Base-by-base conservation (phyloP, 1,284 basidiomycete genomes). In the Trichosporon ovoides region DNA sequence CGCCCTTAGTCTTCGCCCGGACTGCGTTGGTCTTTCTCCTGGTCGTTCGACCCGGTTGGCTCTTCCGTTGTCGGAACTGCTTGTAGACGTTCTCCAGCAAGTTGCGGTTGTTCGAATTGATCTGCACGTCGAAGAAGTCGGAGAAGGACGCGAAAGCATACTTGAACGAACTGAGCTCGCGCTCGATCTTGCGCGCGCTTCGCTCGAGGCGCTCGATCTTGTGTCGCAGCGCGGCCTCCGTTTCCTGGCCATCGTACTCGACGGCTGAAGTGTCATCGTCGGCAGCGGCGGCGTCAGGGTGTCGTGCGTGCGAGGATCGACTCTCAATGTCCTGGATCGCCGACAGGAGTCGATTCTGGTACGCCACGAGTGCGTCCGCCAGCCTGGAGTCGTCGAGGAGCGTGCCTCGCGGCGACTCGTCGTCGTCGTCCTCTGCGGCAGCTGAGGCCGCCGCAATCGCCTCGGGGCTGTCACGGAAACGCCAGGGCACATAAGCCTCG, bases 351-450 rank as follows among this genome's bases (percentile, higher is more conserved):
- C 63, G 64, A 59, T 68, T 68, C 59, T 78, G 77, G 56, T 78
- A 78, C 18, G 52, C 62, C 14, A 79, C 73, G 2, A 77, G 56
- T 2, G 75, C 71, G 54, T 77, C 76, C 6, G 76, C 72, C 10
- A 78, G 63, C 4, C 66, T 61, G 2, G 69, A 64, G 58, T 77
- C 72, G 22, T 48, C 43, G 22, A 48, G n/a, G 14, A 48, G 3
- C 13, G 43, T 28, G 14, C 43, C 43, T 3, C 28, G 28, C 69
- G 75, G 53, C 12, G 36, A 40, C 11, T 34, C 49, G 14, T 33
- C 33, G n/a, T n/a, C n/a, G 43, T 43, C 43, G 57, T 55, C 66
- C 14, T 51, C 55, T 3, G 67, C 68, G 11, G 52, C 58, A 12
- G 49, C 57, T 4, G 55, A 53, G 28, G 59, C 57, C n/a, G 68